Evolutionary conservation across 768 basidiomycete species (phyloP), one percentile per base, ranked within the genome.

Genomic region (Rossbeevera mucosa): DNA sequence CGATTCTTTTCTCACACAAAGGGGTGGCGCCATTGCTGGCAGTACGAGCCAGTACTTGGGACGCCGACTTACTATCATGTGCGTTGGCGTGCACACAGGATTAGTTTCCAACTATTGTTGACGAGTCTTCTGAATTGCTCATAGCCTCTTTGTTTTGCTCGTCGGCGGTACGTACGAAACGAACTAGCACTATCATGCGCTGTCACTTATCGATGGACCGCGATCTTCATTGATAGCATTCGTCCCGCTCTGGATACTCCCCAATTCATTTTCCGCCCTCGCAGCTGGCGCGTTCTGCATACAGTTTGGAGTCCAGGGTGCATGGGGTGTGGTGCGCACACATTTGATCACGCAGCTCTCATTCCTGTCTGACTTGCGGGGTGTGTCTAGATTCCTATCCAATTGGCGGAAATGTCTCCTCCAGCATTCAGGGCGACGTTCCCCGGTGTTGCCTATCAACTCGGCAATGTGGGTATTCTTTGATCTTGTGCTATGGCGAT

Each of bases 391-490:
- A 78, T 81, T 65, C 91, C 91, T 4, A 86, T 93, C 58, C 87
- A 86, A 67, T 74, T 94, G 30, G 77, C 82, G 5, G 92, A 96
- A 71, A 80, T 92, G 74, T 88, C 88, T 0, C 93, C 93, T 7
- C 86, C 90, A 0, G 91, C 89, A 0, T 94, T 93, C 78, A 79
- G 93, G 53, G 88, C 91, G 4, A 87, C 88, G 2, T 94, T 91
- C 76, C 87, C 87, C 22, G 91, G 91, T 53, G 81, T 91, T 0
- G 82, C 88, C 1, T 94, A 93, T 69, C 91, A 93, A 59, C 64
- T 92, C 25, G 89, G 91, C 31, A 91, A 89, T 66, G 77, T 68
- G 36, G 9, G 68, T 60, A 67, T 60, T 2, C 8, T 52, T 2
- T 49, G 30, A 43, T 28, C 3, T 29, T 6, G 22, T 2, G 12